Percentiles rank a stretch among this genome's conserved stretches.
Evolutionary conservation across 495 filamentous ascomycete species (phyloP).

Genomic region (Penicillium longicatenatum): DNA sequence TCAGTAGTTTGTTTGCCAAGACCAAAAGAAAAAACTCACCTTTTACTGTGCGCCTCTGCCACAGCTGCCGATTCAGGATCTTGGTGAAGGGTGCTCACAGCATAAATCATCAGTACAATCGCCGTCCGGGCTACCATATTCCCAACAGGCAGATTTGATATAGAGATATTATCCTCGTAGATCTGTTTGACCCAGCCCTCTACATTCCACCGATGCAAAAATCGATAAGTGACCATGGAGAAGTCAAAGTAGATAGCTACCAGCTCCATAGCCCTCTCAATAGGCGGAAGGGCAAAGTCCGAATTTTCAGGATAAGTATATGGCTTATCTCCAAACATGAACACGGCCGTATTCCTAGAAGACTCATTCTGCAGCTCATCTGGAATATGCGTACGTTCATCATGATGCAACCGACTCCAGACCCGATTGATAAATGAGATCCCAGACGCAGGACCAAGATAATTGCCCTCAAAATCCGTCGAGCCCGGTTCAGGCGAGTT

Average conservation of each 20-base stretch:
- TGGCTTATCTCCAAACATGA: constrained; percentile 50
- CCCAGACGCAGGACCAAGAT: constrained; percentile 47
- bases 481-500: constrained; percentile 48
- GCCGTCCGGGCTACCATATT: constrained; percentile 44
- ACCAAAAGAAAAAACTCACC: constrained; percentile 20
- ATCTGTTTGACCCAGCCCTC: constrained; percentile 42
- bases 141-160: constrained; percentile 38
- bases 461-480: constrained; percentile 51
- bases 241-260: constrained; percentile 48
- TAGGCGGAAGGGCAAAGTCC: constrained; percentile 37
- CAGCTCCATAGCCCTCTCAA: constrained; percentile 38
- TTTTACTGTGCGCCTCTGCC: constrained; percentile 28
- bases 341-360: constrained; percentile 41
- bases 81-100: constrained; percentile 41
- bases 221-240: constrained; percentile 52
- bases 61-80: constrained; percentile 29
- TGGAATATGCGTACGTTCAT: constrained; percentile 38
- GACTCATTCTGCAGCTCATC: constrained; percentile 38
- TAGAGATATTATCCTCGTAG: constrained; percentile 38
- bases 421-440: constrained; percentile 51
- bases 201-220: constrained; percentile 44
- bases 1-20: background rate
- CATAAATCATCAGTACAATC: constrained; percentile 48
- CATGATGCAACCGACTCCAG: constrained; percentile 46
- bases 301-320: constrained; percentile 34